phyloP scores from a whole-genome alignment of 2,329 filamentous ascomycete genomes.

The Colletotrichum somersetense region DNA sequence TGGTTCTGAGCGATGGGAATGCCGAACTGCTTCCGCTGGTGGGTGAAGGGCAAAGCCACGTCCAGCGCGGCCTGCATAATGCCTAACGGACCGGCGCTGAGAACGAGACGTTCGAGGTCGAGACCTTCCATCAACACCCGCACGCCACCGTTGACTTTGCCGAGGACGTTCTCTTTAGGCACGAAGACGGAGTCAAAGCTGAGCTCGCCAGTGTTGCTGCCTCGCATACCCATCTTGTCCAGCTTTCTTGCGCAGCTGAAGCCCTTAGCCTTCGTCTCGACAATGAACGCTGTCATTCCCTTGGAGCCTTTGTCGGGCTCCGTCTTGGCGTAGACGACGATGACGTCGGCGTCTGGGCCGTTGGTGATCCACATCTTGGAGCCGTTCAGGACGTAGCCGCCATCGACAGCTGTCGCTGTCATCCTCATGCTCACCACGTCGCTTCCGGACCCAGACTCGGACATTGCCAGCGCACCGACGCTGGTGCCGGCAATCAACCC shows the following conservation, averaged over 20 bases:
- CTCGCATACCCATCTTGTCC: constrained; percentile 98
- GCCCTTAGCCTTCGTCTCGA: constrained; percentile 77
- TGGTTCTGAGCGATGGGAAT: constrained; percentile 91
- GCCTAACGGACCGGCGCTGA: constrained; percentile 90
- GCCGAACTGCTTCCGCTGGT: constrained; percentile 90
- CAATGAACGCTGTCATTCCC: constrained; percentile 95
- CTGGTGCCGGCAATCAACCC: constrained; percentile 83
- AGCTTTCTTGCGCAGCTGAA: constrained; percentile 92
- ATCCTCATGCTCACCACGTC: constrained; percentile 98
- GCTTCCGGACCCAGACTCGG: constrained; percentile 88
- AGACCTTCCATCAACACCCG: constrained; percentile 96
- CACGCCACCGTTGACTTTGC: constrained; percentile 83
- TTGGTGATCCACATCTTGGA: constrained; percentile 99
- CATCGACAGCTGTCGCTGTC: constrained; percentile 82
- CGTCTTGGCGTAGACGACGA: constrained; percentile 98
- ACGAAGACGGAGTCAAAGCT: constrained; percentile 94
- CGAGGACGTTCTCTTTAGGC: constrained; percentile 83
- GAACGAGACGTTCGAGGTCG: constrained; percentile 91
- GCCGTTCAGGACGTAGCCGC: constrained; percentile 87
- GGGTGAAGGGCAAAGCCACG: constrained; percentile 87
- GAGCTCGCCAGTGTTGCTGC: constrained; percentile 95
- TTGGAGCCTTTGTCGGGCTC: constrained; percentile 83
- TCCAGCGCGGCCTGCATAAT: constrained; percentile 95
- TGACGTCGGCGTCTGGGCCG: constrained; percentile 90
- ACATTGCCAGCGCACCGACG: constrained; percentile 94